A percentile compares a stretch with the other conserved stretches of the same genome.
Evolutionary conservation across 805 yeast species (phyloP).

Genomic region (Cyberlindnera sargentensis): DNA sequence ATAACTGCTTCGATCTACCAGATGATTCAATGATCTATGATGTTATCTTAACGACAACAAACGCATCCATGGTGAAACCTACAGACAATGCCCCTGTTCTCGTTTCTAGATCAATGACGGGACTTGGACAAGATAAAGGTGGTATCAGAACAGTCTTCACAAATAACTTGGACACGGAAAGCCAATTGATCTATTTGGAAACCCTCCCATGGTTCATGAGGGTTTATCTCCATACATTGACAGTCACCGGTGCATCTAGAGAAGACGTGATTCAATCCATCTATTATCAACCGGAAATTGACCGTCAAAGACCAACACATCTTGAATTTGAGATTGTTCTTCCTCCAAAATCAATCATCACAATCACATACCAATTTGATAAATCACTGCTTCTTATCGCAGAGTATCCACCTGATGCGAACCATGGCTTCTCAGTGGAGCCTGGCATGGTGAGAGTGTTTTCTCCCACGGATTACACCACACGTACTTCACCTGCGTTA

Average conservation of each 20-base stretch:
- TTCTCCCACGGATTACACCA: conserved; percentile 35
- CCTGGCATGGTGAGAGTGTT: conserved; percentile 75
- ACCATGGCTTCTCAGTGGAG: conserved; percentile 92
- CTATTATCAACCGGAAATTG: conserved; percentile 69
- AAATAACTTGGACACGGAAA: conserved; percentile 51
- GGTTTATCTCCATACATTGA: conserved; percentile 66
- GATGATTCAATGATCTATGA: conserved; percentile 22
- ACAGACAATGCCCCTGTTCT: conserved; percentile 50
- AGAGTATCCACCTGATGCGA: conserved; percentile 99
- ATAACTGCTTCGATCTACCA: conserved; percentile 31
- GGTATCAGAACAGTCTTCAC: conserved; percentile 73
- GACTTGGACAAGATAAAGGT: conserved; percentile 87
- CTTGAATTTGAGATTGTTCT: conserved; percentile 59
- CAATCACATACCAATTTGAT: conserved; percentile 73
- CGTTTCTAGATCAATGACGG: conserved; percentile 83
- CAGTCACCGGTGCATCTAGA: conserved; percentile 23
- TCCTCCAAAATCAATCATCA: conserved; percentile 57
- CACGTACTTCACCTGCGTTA: conserved; percentile 82
- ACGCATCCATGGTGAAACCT: conserved; percentile 37
- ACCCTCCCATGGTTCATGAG: conserved; percentile 92
- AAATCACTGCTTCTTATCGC: conserved; percentile 76
- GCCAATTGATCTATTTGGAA: conserved; percentile 62
- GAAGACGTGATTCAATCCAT: conserved; percentile 40
- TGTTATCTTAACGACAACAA: conserved; percentile 29
- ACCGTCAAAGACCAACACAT: conserved; percentile 76